Evolutionary conservation across 2,329 filamentous ascomycete species (phyloP), one percentile per base, ranked within the genome.

Genomic region (Neoarthrinium moseri): DNA sequence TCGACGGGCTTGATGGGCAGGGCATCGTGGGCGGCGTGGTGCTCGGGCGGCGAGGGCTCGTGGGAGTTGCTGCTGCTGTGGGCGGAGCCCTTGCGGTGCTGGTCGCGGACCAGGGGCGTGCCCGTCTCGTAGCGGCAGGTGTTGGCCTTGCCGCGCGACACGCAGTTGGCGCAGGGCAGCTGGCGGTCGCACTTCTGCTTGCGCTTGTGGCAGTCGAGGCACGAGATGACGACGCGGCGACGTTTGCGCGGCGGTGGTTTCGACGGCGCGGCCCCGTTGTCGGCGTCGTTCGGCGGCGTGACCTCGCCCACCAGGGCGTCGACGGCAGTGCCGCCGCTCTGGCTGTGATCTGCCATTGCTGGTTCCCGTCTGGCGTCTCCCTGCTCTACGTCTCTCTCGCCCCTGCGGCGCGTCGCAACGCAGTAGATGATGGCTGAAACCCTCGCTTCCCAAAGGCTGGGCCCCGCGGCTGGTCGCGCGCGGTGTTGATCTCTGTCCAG

Each of bases 161-260:
- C 67, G 61, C 81, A 84, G 58, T 83, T 83, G 37, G 74, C 72
- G 60, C 81, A 84, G 2, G 81, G 81, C 49, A 76, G 67, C 49
- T 75, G 71, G 48, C 81, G 74, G 57, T 84, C 80, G 60, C 81
- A 84, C 74, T 81, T 81, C 58, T 83, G 79, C 58, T 85, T 85
- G 49, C 81, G 72, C 50, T 81, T 70, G 61, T 84, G 81, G 53
- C 81, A 85, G 58, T 85, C 81, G 10, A 75, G 80, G 54, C 81
- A 85, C 6, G 79, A 83, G 47, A 84, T 80, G 35, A 84, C 78
- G 33, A 80, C 70, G 30, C 81, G 72, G 56, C 78, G 74, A 52
- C 81, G 71, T 63, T 84, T 84, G 46, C 77, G 72, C 4, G 74
- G 71, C 15, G 73, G 71, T 32, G 62, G 67, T 50, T 63, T 66